phyloP scores from a whole-genome alignment of 495 filamentous ascomycete species.

The Hypoxylon subgilvum region DNA sequence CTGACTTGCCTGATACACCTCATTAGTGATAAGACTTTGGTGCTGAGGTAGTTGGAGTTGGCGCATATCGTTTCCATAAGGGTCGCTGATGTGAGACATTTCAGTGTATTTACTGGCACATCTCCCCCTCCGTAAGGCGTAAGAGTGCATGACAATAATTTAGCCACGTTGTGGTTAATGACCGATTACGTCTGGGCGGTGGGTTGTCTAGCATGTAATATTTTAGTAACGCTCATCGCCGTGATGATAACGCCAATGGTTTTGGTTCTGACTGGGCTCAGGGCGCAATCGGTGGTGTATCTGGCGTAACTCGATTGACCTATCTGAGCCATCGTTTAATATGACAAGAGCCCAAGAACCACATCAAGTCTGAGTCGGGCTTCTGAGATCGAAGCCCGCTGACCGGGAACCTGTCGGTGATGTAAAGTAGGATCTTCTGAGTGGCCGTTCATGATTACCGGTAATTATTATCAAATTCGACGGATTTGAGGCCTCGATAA shows the following conservation, averaged over 20 bases:
- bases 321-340: background rate
- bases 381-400: constrained; percentile 3
- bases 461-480: background rate
- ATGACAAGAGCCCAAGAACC: background rate
- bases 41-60: constrained; percentile 6
- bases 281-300: background rate
- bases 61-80: constrained; percentile 11
- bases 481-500: no score
- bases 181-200: constrained; percentile 7
- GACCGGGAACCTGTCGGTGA: background rate
- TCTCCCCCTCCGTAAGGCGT: constrained; percentile 3
- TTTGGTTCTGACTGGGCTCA: background rate
- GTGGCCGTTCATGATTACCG: background rate
- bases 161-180: constrained; percentile 23
- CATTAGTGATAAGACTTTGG: constrained; percentile 4
- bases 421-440: background rate
- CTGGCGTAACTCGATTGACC: background rate
- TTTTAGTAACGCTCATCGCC: constrained; percentile 15
- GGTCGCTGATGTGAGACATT: constrained; percentile 33
- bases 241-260: background rate
- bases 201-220: constrained; percentile 30
- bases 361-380: background rate
- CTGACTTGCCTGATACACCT: background rate
- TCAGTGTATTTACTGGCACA: constrained; percentile 26
- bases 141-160: constrained; percentile 12